Base-by-base conservation (phyloP, 768 basidiomycete genomes). In the Pisolithus marmoratus region DNA sequence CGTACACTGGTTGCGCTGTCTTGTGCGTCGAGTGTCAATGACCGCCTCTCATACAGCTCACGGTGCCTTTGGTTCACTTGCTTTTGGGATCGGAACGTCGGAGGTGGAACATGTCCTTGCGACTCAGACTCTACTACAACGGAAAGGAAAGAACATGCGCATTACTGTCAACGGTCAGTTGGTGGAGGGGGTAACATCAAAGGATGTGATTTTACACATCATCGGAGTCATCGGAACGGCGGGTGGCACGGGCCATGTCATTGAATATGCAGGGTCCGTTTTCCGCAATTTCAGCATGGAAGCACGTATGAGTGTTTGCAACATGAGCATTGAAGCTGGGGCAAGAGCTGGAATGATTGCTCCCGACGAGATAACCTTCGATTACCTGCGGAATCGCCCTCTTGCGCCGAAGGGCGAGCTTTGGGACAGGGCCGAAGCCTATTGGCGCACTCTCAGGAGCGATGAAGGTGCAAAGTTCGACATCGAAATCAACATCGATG, bases 261-360 rank as follows among this genome's bases (percentile, higher is more conserved):
- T 94, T 64, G 92, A 94, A 70, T 94, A 88, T 63, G 83, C 89
- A 51, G 92, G 92, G n/a, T 87, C 85, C 8, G 86, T 90, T 49
- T 88, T 92, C 71, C 84, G 88, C 52, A 77, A 74, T 19, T 83
- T 92, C 63, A 85, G 84, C 62, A 91, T 94, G 88, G 92, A 94
- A 67, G 90, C 87, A 37, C 83, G 91, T 46, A 91, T 88, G 87
- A 88, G 85, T 61, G 84, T 84, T 55, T 93, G 91, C 72, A 94
- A 94, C 72, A 94, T 94, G 92, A 93, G 90, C 53, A 94, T 94
- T 63, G 92, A 94, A 68, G 92, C 85, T 51, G 92, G 92, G 61
- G 92, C 92, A 59, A 82, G 92, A 61, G 92, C 92, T 11, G 91
- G 91, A 48, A 92, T 94, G 90, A 79, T 94, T 52, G 91, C 90